phyloP scores from a whole-genome alignment of 768 basidiomycete species.

The Amanita pallidorosea region DNA sequence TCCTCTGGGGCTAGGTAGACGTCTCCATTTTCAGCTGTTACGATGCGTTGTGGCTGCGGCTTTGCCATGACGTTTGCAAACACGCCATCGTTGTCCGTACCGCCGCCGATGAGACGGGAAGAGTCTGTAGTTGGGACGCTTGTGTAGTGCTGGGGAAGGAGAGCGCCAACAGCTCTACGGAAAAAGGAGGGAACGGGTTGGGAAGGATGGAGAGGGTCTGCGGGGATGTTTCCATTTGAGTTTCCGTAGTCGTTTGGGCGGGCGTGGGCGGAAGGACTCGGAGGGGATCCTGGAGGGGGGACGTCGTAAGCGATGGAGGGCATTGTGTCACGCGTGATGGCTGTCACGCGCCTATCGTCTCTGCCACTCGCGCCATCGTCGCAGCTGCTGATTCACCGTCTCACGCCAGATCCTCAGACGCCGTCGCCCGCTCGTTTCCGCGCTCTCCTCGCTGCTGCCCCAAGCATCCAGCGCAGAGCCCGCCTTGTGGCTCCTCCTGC shows the following conservation, averaged over 20 bases:
- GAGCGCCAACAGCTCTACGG: constrained; percentile 43
- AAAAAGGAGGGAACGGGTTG: constrained; percentile 40
- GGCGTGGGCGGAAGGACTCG: constrained; percentile 42
- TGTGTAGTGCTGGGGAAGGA: constrained; percentile 60
- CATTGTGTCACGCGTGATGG: constrained; percentile 19
- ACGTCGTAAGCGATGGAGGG: constrained; percentile 38
- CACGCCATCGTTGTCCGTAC: constrained; percentile 83
- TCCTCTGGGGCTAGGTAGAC: constrained; percentile 69
- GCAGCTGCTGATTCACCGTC: constrained; percentile 31
- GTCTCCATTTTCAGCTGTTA: constrained; percentile 43
- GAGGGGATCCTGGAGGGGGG: constrained; percentile 76
- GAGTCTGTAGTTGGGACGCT: constrained; percentile 33
- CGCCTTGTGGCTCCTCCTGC: constrained; percentile 43
- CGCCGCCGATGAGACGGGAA: constrained; percentile 43
- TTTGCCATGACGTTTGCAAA: constrained; percentile 94
- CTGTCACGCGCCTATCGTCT: no score
- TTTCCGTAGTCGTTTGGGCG: constrained; percentile 64
- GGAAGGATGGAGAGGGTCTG: constrained; percentile 28
- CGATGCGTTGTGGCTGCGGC: constrained; percentile 40
- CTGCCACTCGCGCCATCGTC: constrained; percentile 34
- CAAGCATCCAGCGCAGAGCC: constrained; percentile 62
- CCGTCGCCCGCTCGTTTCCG: constrained; percentile 43
- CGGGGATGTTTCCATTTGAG: constrained; percentile 56
- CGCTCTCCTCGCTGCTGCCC: constrained; percentile 35
- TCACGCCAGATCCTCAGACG: constrained; percentile 49